These are phyloP conservation scores for Cruciata laevipes DNA, from an alignment of 257 asterid genomes.

Conservation along the genomic window DNA sequence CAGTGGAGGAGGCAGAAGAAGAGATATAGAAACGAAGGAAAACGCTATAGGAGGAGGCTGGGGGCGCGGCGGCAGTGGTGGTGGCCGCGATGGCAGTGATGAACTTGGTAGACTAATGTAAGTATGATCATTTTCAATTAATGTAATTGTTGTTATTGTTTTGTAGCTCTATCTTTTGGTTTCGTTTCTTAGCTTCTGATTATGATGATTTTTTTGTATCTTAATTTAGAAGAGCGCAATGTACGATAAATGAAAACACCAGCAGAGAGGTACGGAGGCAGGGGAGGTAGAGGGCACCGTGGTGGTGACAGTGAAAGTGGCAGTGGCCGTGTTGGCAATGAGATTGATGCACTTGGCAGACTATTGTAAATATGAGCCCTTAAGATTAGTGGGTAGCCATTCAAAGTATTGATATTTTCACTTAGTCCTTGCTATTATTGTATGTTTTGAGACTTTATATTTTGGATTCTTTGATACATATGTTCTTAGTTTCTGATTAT, in stretches of 20 bases:
- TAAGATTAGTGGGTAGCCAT: background rate
- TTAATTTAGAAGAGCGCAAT: too few relatives aligned
- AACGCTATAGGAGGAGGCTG: too few relatives aligned
- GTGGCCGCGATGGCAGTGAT: slow-evolving; percentile 50
- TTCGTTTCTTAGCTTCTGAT: too few relatives aligned
- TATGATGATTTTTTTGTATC: too few relatives aligned
- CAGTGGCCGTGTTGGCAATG: slow-evolving; percentile 33
- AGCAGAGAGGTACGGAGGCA: slow-evolving; percentile 39
- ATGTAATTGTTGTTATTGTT: background rate
- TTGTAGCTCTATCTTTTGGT: too few relatives aligned
- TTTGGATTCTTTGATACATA: background rate
- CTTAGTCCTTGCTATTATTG: background rate
- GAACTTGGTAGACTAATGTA: slow-evolving; percentile 78
- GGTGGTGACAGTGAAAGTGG: slow-evolving; percentile 14
- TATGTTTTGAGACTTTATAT: too few relatives aligned
- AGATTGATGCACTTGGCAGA: slow-evolving; percentile 79
- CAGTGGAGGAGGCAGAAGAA: slow-evolving; percentile 40
- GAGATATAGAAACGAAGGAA: slow-evolving; percentile 36
- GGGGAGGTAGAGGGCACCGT: slow-evolving; percentile 30
- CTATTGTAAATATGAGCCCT: slow-evolving; percentile 43
- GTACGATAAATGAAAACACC: slow-evolving; percentile 25
- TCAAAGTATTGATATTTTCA: background rate
- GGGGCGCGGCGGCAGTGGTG: slow-evolving; percentile 8
- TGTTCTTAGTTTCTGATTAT: background rate
- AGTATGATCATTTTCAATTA: slow-evolving; percentile 15